Conservation (phyloP, 139 green algal species). For the Coelastrella sp. region DNA sequence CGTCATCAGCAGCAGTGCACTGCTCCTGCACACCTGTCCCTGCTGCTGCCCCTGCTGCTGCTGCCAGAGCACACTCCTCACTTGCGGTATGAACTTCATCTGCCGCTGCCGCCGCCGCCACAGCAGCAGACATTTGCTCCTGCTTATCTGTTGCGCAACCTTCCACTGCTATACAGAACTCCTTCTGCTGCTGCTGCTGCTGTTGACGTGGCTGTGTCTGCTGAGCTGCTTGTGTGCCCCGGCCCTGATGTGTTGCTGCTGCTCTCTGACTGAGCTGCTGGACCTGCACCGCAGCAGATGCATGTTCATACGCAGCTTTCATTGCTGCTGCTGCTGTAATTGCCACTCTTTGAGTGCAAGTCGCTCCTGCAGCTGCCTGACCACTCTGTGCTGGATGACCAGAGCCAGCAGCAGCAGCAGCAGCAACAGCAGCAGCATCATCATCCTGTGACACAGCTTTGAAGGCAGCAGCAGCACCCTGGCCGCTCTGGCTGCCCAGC, state of each 20-base stretch:
- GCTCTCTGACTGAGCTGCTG: not conserved
- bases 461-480: no score
- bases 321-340: not conserved
- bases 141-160: not conserved
- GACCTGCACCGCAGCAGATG: not conserved
- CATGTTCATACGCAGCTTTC: not conserved
- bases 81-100: not conserved
- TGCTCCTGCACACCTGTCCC: not conserved
- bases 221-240: no score
- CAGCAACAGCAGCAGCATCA: not conserved
- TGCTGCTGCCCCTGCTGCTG: constrained; percentile 12
- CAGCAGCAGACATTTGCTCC: not conserved
- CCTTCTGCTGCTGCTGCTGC: not conserved
- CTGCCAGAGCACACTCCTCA: not conserved
- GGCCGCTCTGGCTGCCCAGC: no score
- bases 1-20: no score
- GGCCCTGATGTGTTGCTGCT: not conserved
- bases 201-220: not conserved
- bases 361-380: no score
- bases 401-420: not conserved
- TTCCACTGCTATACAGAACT: not conserved
- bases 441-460: no score
- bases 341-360: no score
- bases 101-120: not conserved
- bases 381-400: no score